Evolutionary conservation across 78 protist genomes (phyloP).

Genomic region (Dictyostelium citrinum): DNA sequence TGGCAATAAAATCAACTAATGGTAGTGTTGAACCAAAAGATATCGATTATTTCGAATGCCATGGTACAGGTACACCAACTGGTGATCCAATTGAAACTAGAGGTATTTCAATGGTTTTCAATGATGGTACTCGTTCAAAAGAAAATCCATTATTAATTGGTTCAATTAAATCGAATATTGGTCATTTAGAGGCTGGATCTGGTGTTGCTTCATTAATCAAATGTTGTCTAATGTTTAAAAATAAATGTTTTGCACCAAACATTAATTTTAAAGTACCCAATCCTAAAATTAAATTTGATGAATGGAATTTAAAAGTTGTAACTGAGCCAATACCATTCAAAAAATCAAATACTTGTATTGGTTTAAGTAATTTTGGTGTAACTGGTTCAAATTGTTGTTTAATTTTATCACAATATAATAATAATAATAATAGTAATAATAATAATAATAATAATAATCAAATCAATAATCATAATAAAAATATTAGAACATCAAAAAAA

Average conservation of each 20-base stretch:
- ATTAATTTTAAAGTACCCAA: slow-evolving; percentile 61
- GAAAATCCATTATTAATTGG: neutral
- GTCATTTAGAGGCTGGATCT: slow-evolving; percentile 71
- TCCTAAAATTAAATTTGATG: slow-evolving; percentile 56
- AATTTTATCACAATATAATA: neutral
- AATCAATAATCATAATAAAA: neutral
- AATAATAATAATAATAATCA: neutral
- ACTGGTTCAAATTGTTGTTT: slow-evolving; percentile 88
- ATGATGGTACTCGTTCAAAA: neutral
- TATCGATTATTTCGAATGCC: slow-evolving; percentile 60
- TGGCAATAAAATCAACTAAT: neutral
- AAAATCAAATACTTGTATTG: neutral
- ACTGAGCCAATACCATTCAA: slow-evolving; percentile 17
- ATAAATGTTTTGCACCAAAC: slow-evolving; percentile 41
- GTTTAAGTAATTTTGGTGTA: slow-evolving; percentile 79
- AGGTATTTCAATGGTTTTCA: slow-evolving; percentile 48
- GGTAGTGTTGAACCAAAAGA: slow-evolving; percentile 22
- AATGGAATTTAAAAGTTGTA: slow-evolving; percentile 57
- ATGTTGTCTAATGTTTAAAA: slow-evolving; percentile 40
- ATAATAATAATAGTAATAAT: no score
- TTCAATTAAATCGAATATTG: slow-evolving; percentile 20
- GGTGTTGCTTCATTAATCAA: slow-evolving; percentile 32
- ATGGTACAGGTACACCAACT: slow-evolving; percentile 77
- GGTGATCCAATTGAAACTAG: slow-evolving; percentile 78
- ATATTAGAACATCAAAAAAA: neutral